Evolutionary conservation across 306 rosid genomes (phyloP), one percentile per base, ranked within the genome.

Genomic region (Acacia melanoxylon): DNA sequence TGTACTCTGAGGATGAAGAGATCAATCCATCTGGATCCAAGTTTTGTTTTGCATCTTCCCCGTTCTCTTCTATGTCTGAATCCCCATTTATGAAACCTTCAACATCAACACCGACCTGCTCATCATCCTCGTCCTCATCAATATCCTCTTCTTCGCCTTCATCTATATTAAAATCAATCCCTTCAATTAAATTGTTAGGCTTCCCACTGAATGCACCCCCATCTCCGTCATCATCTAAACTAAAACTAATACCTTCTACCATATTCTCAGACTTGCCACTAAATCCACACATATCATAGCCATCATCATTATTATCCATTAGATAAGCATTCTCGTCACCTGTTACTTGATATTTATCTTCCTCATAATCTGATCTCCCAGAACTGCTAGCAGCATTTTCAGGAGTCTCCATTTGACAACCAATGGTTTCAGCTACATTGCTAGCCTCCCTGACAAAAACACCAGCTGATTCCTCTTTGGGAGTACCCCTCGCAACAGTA

Each of bases 1-100:
- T 82, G 54, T 72, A 88, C 25, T 80, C 89, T 33, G 87, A 91
- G 71, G 94, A 86, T 29, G 88, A 29, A 19, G 86, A 86, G 56
- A 8, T 82, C 17, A 65, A 41, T 46, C 68, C 79, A 67, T 85
- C 80, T 4, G 15, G 70, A 52, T 75, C 83, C 83, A 79, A 68
- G 68, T 65, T 76, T 16, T 78, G 84, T 73, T 80, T 88, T 44
- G 56, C 78, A 75, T 78, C 85, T 35, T 68, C 90, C 63, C 76
- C 49, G 31, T 27, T 74, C 76, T 79, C 83, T 77, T 56, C 89
- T 31, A 71, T 71, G 40, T 89, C 89, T 2, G 82, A 85, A 68
- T 85, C 87, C 52, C 82, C 89, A 67, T 82, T 77, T 63, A 87
- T 83, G 80, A 75, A 87, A 49, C 78, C 84, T 49, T 86, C 86